Percentiles rank a stretch among this genome's conserved stretches.
These are phyloP conservation scores for Russula compacta DNA, from an alignment of 768 basidiomycete species.

Conservation along the genomic window DNA sequence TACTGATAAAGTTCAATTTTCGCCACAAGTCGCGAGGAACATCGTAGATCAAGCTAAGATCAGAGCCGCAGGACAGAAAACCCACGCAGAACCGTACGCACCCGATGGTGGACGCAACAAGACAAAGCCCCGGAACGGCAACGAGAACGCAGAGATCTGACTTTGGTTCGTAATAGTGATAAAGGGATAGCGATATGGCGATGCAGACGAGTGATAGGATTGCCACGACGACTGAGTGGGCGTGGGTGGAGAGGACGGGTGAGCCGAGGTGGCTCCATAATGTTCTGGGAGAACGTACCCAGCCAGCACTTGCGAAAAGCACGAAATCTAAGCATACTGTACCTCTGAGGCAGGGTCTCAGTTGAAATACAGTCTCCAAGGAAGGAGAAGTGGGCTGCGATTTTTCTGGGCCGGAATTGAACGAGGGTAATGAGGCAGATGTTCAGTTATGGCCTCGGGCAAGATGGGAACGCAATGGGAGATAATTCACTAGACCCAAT, in stretches of 20 bases:
- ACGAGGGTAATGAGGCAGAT: background rate
- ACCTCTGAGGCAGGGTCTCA: background rate
- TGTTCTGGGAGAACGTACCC: background rate
- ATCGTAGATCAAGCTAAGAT: background rate
- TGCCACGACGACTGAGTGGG: slow-evolving; percentile 1
- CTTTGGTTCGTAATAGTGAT: slow-evolving; percentile 10
- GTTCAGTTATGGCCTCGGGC: background rate
- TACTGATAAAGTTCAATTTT: background rate
- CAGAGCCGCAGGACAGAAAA: background rate
- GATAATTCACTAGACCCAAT: too few species aligned
- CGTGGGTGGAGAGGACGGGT: background rate
- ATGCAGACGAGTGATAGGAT: slow-evolving; percentile 9
- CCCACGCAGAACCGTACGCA: background rate
- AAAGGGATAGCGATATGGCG: slow-evolving; percentile 7
- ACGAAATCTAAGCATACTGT: slow-evolving; percentile 13
- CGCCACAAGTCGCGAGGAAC: too few species aligned
- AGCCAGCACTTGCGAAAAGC: slow-evolving; percentile 20
- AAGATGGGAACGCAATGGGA: background rate
- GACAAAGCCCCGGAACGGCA: slow-evolving; percentile 9
- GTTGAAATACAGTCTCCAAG: background rate
- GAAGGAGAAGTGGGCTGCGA: background rate
- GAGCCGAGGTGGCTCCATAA: background rate
- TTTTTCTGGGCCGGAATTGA: background rate
- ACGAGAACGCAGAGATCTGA: slow-evolving; percentile 16
- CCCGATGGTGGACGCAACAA: background rate